Evolutionary conservation across 1,139 yeast species (phyloP), one percentile per base, ranked within the genome.

Genomic region (Zygosaccharomyces pseudobailii): DNA sequence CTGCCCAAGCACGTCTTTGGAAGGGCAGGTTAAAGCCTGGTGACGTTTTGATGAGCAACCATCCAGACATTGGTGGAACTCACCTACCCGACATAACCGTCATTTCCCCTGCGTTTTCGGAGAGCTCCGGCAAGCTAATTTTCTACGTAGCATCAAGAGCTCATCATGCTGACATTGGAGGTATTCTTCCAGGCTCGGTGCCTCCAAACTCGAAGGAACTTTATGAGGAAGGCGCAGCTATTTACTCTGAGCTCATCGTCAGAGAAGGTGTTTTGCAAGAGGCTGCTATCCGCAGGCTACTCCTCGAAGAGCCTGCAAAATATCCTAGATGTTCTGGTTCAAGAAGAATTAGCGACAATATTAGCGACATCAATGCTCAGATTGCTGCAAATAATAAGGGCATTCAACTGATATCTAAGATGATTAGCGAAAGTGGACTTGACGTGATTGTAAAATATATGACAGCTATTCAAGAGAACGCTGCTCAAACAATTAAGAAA

Each of bases 41-140:
- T 23, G 94, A 85, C 67, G 92, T 85, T 1, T 65, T 86, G 28
- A 83, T 84, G 5, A 79, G 89, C 1, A 86, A 86, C 59, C 94
- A 86, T 60, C 95, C 95, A 2, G 80, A 76, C 21, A 82, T 82
- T 50, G 94, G 94, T 23, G 94, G 94, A 1, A 82, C 90, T 0
- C 95, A 86, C 68, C 71, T 86, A 49, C 94, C 95, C 0, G 95
- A 87, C 69, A 80, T 82, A 43, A 87, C 86, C 0, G 82, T 80
- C 6, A 78, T 80, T 24, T 78, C 85, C 0, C 86, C 86, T 1
- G 79, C 80, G 2, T 74, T 75, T 54, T 69, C 75, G 39, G 63
- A 66, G 5, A 42, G 42, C 10, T 39, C 42, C 17, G 69, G 62
- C 3, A 57, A 66, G 31, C 55, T 72, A 27, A 58, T 70, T 24